Evolutionary conservation across 108 stramenopile genomes (phyloP).

Genomic region (Cyclotella choctawhatcheeana): DNA sequence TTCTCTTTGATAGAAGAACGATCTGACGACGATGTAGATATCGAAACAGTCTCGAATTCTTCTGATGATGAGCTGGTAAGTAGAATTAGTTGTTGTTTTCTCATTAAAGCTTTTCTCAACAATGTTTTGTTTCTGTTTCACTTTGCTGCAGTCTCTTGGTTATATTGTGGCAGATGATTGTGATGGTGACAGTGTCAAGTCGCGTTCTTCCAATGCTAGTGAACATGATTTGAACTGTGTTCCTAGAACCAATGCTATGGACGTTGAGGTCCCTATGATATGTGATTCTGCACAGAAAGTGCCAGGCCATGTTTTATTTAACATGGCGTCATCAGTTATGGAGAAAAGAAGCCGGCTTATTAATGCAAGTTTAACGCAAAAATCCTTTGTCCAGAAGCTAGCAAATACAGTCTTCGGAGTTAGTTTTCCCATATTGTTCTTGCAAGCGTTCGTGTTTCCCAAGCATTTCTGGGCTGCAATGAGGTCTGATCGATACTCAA

Average conservation of each 20-base stretch:
- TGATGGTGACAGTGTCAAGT: no score
- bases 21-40: no score
- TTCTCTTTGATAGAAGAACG: no score
- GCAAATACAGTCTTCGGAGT: slow-evolving; percentile 1
- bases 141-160: no score
- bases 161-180: no score
- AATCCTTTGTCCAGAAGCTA: slow-evolving; percentile 1
- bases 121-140: no score
- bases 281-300: not conserved
- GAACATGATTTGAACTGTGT: not conserved
- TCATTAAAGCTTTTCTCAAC: no score
- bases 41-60: no score
- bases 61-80: no score
- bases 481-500: not conserved
- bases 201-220: no score
- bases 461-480: slow-evolving; percentile 4
- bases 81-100: no score
- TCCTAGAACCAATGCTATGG: not conserved
- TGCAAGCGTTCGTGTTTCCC: not conserved
- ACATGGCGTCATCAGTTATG: not conserved
- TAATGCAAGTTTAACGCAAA: not conserved
- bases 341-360: not conserved
- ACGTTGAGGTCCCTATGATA: not conserved
- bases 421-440: slow-evolving; percentile 1
- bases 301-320: slow-evolving; percentile 10